phyloP scores from a whole-genome alignment of 148 eudicot species.

The Cornus suecica region DNA sequence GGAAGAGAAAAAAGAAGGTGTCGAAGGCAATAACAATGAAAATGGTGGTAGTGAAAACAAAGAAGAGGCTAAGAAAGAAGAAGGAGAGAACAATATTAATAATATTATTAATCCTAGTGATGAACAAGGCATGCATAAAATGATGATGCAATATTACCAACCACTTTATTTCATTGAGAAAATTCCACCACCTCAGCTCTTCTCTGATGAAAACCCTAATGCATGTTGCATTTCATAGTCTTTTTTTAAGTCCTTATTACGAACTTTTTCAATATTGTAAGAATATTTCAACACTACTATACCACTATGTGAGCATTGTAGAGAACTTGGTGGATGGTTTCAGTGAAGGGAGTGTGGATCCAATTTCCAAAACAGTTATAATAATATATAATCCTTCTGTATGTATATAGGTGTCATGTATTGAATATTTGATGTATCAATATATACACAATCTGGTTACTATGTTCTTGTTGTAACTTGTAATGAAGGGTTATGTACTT shows the following conservation, averaged over 20 bases:
- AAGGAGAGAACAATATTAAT: conserved; percentile 8
- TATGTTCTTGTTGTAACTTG: no score
- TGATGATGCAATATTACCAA: conserved; percentile 63
- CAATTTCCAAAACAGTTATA: not conserved
- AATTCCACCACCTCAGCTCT: conserved; percentile 90
- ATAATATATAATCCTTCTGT: not conserved
- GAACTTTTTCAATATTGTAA: not conserved
- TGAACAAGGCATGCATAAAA: conserved; percentile 54
- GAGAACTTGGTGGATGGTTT: not conserved
- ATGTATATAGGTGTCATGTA: not conserved
- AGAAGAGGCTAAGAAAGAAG: conserved; percentile 14
- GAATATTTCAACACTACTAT: not conserved
- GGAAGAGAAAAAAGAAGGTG: conserved; percentile 22
- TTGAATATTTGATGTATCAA: no score
- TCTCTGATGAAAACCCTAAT: conserved; percentile 95
- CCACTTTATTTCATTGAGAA: conserved; percentile 73
- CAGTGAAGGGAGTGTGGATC: not conserved
- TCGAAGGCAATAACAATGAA: conserved; percentile 9
- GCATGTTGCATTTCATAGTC: conserved; percentile 69
- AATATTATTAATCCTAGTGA: conserved; percentile 8
- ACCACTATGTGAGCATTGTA: not conserved
- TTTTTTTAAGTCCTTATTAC: not conserved
- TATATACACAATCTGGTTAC: not conserved
- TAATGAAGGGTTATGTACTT: not conserved
- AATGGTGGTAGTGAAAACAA: conserved; percentile 10